A percentile compares a stretch with the other conserved stretches of the same genome.
Evolutionary conservation across 352 stramenopile genomes (phyloP).

Genomic region (Phytophthora fragariae): DNA sequence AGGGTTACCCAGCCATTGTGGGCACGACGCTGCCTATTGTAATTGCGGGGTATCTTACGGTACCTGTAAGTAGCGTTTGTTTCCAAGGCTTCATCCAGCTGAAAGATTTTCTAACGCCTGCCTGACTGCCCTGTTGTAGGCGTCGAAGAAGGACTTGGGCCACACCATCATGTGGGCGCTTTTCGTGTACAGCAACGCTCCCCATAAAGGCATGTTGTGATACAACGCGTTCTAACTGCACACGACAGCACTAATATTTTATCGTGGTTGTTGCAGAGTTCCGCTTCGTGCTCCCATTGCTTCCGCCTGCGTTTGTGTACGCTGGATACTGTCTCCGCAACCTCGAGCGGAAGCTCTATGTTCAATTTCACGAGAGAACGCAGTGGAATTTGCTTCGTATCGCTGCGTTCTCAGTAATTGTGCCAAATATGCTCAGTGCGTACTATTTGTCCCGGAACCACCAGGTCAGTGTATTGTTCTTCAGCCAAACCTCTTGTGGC

Average conservation of each 20-base stretch:
- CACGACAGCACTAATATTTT: neutral
- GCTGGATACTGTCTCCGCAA: slow-evolving; percentile 79
- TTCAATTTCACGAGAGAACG: slow-evolving; percentile 59
- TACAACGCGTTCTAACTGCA: neutral
- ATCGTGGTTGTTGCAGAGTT: slow-evolving; percentile 55
- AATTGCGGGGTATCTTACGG: slow-evolving; percentile 67
- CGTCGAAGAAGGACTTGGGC: slow-evolving; percentile 74
- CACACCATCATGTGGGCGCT: slow-evolving; percentile 74
- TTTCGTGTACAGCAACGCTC: slow-evolving; percentile 78
- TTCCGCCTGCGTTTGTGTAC: slow-evolving; percentile 79
- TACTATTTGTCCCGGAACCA: slow-evolving; percentile 81
- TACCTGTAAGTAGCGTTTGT: slow-evolving; percentile 43
- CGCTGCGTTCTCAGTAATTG: slow-evolving; percentile 56
- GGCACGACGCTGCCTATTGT: slow-evolving; percentile 57
- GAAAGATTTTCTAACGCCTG: neutral
- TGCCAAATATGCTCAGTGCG: slow-evolving; percentile 70
- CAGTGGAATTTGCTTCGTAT: slow-evolving; percentile 66
- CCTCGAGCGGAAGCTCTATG: slow-evolving; percentile 67
- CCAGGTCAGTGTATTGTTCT: slow-evolving; percentile 44
- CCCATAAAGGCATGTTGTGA: slow-evolving; percentile 74
- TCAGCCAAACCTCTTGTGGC: neutral
- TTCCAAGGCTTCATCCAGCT: neutral
- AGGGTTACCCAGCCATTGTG: slow-evolving; percentile 80
- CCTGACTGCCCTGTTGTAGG: neutral
- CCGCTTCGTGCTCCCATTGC: slow-evolving; percentile 84